phyloP scores from a whole-genome alignment of 2,329 filamentous ascomycete species.

The Penicillium sp. region DNA sequence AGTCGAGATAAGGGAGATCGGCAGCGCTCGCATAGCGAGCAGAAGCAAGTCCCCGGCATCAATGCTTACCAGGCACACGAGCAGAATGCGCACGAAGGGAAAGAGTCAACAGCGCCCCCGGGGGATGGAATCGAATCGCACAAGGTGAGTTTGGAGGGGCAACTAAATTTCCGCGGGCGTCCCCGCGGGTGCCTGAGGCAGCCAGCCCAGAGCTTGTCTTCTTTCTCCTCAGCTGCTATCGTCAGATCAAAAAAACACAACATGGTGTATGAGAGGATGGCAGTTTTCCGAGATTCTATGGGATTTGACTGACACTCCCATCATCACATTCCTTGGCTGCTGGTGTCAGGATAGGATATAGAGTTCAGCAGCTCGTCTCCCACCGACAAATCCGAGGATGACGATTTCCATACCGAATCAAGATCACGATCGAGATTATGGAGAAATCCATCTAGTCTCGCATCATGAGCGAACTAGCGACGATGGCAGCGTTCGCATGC shows the following conservation, averaged over 20 bases:
- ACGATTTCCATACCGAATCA: too few species aligned
- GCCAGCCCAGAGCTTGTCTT: background rate
- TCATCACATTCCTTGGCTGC: too few species aligned
- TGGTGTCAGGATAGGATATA: too few species aligned
- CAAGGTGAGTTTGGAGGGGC: slow-evolving; percentile 29
- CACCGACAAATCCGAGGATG: too few species aligned
- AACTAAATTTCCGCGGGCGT: slow-evolving; percentile 34
- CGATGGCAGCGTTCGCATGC: slow-evolving; percentile 11
- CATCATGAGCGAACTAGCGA: background rate
- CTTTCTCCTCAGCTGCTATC: background rate
- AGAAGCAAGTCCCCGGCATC: background rate
- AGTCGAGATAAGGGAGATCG: background rate
- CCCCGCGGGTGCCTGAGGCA: slow-evolving; percentile 32
- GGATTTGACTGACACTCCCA: too few species aligned
- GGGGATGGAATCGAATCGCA: slow-evolving; percentile 13
- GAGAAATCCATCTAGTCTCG: background rate
- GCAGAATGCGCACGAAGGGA: background rate
- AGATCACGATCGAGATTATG: too few species aligned
- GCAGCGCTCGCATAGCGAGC: too few species aligned
- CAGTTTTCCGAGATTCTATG: too few species aligned
- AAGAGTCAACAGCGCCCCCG: background rate
- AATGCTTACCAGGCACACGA: slow-evolving; percentile 1
- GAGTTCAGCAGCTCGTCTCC: too few species aligned
- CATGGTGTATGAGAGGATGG: too few species aligned
- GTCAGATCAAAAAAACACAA: background rate